phyloP scores from a whole-genome alignment of 1,284 basidiomycete genomes.

The Singerocomus inundabilis region DNA sequence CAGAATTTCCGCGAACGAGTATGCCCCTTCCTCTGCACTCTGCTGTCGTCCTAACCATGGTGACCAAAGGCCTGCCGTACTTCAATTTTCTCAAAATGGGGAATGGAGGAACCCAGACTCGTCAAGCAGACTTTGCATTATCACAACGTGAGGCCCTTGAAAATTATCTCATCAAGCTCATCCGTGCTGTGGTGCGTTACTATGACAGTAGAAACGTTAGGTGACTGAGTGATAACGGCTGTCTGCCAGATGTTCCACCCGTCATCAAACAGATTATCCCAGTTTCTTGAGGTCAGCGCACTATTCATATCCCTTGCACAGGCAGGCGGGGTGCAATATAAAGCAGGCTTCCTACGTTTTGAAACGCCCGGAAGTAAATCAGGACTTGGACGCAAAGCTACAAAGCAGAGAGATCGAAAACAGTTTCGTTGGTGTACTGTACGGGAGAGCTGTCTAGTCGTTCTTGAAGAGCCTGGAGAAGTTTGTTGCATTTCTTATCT shows the following conservation, averaged over 20 bases:
- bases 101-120: slow-evolving; percentile 47
- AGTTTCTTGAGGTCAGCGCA: slow-evolving; percentile 95
- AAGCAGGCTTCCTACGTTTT: slow-evolving; percentile 82
- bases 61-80: slow-evolving; percentile 71
- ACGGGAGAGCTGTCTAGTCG: slow-evolving; percentile 90
- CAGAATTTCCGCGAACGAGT: slow-evolving; percentile 91
- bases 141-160: slow-evolving; percentile 82
- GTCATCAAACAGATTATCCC: slow-evolving; percentile 86
- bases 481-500: slow-evolving; percentile 40
- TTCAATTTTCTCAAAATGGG: slow-evolving; percentile 77
- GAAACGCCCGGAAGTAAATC: slow-evolving; percentile 48
- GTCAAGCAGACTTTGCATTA: slow-evolving; percentile 74
- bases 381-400: slow-evolving; percentile 62
- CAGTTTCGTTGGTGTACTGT: slow-evolving; percentile 91
- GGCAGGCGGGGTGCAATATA: slow-evolving; percentile 81
- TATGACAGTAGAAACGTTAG: slow-evolving; percentile 4
- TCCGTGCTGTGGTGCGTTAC: slow-evolving; percentile 74
- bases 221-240: not conserved
- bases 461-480: slow-evolving; percentile 85
- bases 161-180: slow-evolving; percentile 86
- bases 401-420: slow-evolving; percentile 67
- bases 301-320: slow-evolving; percentile 84
- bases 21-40: slow-evolving; percentile 30
- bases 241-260: slow-evolving; percentile 91
- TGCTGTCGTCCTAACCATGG: not conserved